Evolutionary conservation across 192 early-diverging fungal species (phyloP).

Genomic region (Spizellomyces punctatus): DNA sequence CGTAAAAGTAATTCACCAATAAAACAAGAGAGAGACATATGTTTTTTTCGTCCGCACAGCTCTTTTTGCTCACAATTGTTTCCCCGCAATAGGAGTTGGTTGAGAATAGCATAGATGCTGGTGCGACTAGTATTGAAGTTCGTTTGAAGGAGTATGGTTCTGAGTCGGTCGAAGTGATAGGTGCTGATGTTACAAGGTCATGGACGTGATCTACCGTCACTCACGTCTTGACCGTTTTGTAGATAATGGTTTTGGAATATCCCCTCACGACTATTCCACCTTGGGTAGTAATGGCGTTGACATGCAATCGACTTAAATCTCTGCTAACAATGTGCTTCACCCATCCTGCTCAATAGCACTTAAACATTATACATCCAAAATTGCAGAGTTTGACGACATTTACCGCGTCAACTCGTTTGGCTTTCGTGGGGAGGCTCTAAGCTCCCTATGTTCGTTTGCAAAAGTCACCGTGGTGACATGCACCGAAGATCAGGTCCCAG

Average conservation of each 20-base stretch:
- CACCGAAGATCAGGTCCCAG: constrained; percentile 56
- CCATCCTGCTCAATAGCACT: constrained; percentile 51
- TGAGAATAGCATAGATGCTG: constrained; percentile 92
- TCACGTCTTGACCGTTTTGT: constrained; percentile 2
- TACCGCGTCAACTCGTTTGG: constrained; percentile 82
- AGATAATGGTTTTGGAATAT: constrained; percentile 90
- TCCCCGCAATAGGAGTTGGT: constrained; percentile 73
- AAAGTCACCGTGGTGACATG: constrained; percentile 66
- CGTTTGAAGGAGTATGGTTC: constrained; percentile 79
- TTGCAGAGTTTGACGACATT: constrained; percentile 76
- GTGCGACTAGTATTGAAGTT: constrained; percentile 80
- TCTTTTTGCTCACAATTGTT: not conserved
- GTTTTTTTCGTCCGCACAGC: not conserved
- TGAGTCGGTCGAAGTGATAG: constrained; percentile 68
- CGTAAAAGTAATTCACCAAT: constrained; percentile 53
- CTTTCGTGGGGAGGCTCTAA: constrained; percentile 91
- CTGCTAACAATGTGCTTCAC: not conserved
- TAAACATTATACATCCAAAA: constrained; percentile 91
- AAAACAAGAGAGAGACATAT: not conserved
- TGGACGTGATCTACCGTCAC: not conserved
- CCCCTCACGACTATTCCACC: constrained; percentile 56
- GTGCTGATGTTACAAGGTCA: constrained; percentile 12
- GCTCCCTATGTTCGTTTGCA: constrained; percentile 81
- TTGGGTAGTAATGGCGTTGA: constrained; percentile 56
- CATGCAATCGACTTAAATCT: not conserved